These are phyloP conservation scores for Samsoniella hepiali DNA, from an alignment of 2,329 filamentous ascomycete species.

Conservation along the genomic window DNA sequence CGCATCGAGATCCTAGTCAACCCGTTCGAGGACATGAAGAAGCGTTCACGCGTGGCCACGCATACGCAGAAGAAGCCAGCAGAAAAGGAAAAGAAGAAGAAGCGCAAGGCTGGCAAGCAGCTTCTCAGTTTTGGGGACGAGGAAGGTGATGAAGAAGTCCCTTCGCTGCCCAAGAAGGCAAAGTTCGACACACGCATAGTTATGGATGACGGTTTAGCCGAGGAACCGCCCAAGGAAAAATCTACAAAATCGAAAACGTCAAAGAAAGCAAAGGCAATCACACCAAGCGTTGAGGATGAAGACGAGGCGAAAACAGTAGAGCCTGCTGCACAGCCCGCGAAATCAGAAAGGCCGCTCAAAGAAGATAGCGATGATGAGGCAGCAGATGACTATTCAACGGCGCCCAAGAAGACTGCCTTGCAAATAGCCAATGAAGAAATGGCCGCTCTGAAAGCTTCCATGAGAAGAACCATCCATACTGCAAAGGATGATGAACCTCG, in stretches of 20 bases:
- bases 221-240: slow-evolving; percentile 29
- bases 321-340: neutral
- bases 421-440: slow-evolving; percentile 77
- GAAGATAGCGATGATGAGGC: neutral
- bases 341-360: neutral
- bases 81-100: slow-evolving; percentile 54
- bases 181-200: slow-evolving; percentile 78
- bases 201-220: slow-evolving; percentile 46
- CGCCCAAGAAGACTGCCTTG: slow-evolving; percentile 49
- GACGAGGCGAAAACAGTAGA: slow-evolving; percentile 18
- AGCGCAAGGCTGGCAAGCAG: slow-evolving; percentile 72
- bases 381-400: slow-evolving; percentile 23
- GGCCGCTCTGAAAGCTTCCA: slow-evolving; percentile 74
- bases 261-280: slow-evolving; percentile 31
- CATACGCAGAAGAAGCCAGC: slow-evolving; percentile 40
- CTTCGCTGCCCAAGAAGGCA: slow-evolving; percentile 66
- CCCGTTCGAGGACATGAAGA: slow-evolving; percentile 78
- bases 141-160: slow-evolving; percentile 53
- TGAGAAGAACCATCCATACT: slow-evolving; percentile 62
- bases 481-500: slow-evolving; percentile 50
- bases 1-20: slow-evolving; percentile 74
- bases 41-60: slow-evolving; percentile 56
- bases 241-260: slow-evolving; percentile 29
- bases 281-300: slow-evolving; percentile 25
- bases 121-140: slow-evolving; percentile 75